Evolutionary conservation across 2,329 filamentous ascomycete species (phyloP).

Genomic region (Neofusicoccum sp.): DNA sequence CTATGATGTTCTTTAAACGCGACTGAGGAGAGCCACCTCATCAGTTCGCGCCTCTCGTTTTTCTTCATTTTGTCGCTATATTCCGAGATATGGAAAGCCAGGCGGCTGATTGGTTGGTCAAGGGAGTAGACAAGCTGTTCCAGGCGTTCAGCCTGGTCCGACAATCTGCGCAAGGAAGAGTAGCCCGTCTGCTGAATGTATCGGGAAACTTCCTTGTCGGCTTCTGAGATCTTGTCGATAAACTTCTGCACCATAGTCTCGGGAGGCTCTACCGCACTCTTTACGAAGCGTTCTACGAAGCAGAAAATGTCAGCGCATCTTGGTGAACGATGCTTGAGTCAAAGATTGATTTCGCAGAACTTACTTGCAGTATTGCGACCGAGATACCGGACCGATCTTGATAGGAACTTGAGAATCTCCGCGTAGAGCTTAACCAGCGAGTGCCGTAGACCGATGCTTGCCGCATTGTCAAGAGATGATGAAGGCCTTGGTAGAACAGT

Average conservation of each 20-base stretch:
- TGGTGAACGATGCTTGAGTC: too few species aligned
- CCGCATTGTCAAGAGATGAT: not conserved
- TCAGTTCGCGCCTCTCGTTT: not conserved
- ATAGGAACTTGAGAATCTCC: conserved; percentile 23
- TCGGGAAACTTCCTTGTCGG: not conserved
- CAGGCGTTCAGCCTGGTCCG: too few species aligned
- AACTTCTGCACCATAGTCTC: not conserved
- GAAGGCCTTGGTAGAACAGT: not conserved
- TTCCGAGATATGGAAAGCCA: not conserved
- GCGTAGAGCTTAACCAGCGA: conserved; percentile 24
- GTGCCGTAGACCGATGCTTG: not conserved
- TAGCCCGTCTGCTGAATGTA: not conserved
- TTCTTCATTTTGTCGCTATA: not conserved
- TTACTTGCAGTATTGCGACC: conserved; percentile 20
- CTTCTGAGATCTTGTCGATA: not conserved
- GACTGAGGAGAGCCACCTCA: not conserved
- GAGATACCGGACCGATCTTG: conserved; percentile 24
- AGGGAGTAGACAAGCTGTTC: too few species aligned
- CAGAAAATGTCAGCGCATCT: too few species aligned
- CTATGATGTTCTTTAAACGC: not conserved
- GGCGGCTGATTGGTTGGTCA: too few species aligned
- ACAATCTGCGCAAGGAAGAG: too few species aligned
- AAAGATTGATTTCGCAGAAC: not conserved
- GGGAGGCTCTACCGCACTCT: not conserved
- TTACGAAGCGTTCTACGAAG: not conserved